These are phyloP conservation scores for Drechslera avenae DNA, from an alignment of 2,329 filamentous ascomycete genomes.

Conservation along the genomic window DNA sequence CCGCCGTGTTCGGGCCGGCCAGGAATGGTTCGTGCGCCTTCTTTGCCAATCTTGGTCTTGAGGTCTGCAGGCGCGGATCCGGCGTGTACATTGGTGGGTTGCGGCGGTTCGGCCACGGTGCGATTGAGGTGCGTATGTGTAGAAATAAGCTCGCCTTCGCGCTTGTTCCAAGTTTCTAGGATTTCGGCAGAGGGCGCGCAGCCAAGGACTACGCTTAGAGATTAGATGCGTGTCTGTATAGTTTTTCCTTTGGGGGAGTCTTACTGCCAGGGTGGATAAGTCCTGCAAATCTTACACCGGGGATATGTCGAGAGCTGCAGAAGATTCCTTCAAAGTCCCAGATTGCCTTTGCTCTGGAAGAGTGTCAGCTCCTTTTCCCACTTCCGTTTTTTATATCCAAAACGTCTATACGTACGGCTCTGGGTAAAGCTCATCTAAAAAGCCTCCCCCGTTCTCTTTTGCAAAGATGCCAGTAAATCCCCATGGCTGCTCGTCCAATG, in stretches of 20 bases:
- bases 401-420: slow-evolving; percentile 63
- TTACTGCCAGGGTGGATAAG: slow-evolving; percentile 82
- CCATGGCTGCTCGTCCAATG: slow-evolving; percentile 84
- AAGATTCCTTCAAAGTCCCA: slow-evolving; percentile 80
- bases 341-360: slow-evolving; percentile 69
- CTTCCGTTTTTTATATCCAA: background rate
- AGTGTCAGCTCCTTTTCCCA: background rate
- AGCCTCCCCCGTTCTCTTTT: slow-evolving; percentile 82
- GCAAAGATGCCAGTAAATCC: slow-evolving; percentile 87
- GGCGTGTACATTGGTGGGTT: slow-evolving; percentile 73
- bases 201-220: slow-evolving; percentile 51
- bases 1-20: slow-evolving; percentile 85
- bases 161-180: slow-evolving; percentile 79
- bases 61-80: slow-evolving; percentile 65
- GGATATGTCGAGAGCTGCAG: slow-evolving; percentile 77
- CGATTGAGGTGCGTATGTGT: slow-evolving; percentile 64
- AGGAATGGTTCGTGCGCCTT: slow-evolving; percentile 85
- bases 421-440: slow-evolving; percentile 85
- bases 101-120: slow-evolving; percentile 77
- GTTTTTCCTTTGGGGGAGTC: background rate
- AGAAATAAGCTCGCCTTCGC: slow-evolving; percentile 79
- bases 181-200: slow-evolving; percentile 82
- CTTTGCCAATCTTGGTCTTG: slow-evolving; percentile 70
- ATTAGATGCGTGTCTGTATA: background rate
- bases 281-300: slow-evolving; percentile 81